A percentile compares a stretch with the other conserved stretches of the same genome.
phyloP scores from a whole-genome alignment of 805 yeast species.

The Starmerella floris region DNA sequence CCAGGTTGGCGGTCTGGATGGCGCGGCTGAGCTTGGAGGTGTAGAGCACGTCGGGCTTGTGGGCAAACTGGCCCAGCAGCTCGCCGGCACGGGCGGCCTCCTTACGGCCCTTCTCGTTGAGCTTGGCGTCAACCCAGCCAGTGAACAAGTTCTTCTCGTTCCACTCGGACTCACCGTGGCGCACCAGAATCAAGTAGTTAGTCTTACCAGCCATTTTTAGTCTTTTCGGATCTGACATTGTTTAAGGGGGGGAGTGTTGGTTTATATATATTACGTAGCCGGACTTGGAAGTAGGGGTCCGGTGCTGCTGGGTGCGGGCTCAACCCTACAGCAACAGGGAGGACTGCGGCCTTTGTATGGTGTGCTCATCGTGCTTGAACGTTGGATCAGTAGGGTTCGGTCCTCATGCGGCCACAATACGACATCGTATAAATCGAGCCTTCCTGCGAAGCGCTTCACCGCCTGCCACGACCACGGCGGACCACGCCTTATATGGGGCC shows the following conservation, averaged over 20 bases:
- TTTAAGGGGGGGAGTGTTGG: background rate
- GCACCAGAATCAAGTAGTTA: slow-evolving; percentile 68
- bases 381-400: background rate
- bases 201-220: slow-evolving; percentile 19
- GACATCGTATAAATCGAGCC: background rate
- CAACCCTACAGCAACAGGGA: background rate
- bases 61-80: slow-evolving; percentile 71
- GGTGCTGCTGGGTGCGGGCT: too few relatives aligned
- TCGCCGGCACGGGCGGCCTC: slow-evolving; percentile 94
- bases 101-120: slow-evolving; percentile 69
- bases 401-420: background rate
- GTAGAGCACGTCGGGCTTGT: slow-evolving; percentile 75
- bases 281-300: too few relatives aligned
- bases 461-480: too few relatives aligned
- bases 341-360: background rate
- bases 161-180: slow-evolving; percentile 99
- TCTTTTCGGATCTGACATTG: slow-evolving; percentile 8
- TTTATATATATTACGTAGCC: slow-evolving; percentile 1
- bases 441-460: too few relatives aligned
- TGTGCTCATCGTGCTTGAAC: background rate
- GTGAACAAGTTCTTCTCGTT: slow-evolving; percentile 95
- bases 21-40: slow-evolving; percentile 90
- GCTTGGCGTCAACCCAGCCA: slow-evolving; percentile 94
- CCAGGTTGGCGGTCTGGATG: slow-evolving; percentile 93
- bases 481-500: too few relatives aligned